Base-by-base conservation (phyloP, 371 early-diverging fungal genomes). In the Mucor piriformis region DNA sequence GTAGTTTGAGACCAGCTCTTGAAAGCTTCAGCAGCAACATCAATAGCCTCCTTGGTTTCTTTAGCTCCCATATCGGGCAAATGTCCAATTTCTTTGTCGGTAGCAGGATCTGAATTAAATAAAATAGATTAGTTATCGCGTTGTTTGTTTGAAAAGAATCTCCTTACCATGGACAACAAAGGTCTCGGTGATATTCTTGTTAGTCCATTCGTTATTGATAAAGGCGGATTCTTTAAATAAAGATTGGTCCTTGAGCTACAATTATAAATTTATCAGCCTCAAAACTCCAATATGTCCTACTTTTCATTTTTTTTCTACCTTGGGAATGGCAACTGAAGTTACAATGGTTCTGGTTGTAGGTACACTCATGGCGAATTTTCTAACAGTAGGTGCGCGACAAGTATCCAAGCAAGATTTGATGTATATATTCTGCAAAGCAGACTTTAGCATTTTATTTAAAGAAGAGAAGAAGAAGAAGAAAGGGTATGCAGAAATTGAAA, bases 1-100 rank as follows among this genome's bases (percentile, higher is more conserved):
- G 90, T 83, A 10, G 74, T 85, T 35, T 70, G 70, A 20, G 82
- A 78, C 92, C 92, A 92, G 15, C 63, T 57, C 3, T 76, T 77
- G 47, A 88, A 83, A 1, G 90, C 88, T 1, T 70, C 59, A 24
- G 72, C 71, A 3, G 92, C 92, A 15, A 74, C 79, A 16, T 82
- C 69, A 15, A 91, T 81, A 5, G 90, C 91, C 24, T 60, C 49
- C 18, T 79, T 75, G 6, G 84, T 79, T 32, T 91, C 92, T 7
- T 74, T 61, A 0, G 72, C 79, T 16, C 72, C 74, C 88, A 90
- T 86, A 25, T 91, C 89, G 3, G 92, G 85, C 32, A 86, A 78
- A 13, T 59, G 63, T 7, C 85, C 89, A 54, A 92, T 88, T 24
- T 74, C 80, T n/a, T 82, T 67, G n/a, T 80, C 81, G 6, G 80